phyloP scores from a whole-genome alignment of 805 yeast species.

The Zygosaccharomyces bisporus region DNA sequence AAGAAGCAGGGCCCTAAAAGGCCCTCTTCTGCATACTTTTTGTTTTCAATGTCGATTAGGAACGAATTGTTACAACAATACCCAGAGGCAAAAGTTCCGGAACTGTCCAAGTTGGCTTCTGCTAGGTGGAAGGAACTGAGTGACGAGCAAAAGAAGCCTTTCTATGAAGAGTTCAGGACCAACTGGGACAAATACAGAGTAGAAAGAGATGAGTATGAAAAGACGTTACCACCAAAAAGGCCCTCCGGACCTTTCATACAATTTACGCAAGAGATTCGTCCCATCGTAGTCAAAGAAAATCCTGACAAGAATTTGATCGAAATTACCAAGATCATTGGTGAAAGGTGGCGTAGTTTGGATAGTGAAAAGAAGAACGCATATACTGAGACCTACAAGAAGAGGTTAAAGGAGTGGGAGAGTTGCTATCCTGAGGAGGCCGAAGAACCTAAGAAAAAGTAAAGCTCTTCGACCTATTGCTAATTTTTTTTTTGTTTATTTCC shows the following conservation, averaged over 20 bases:
- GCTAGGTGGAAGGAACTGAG: conserved; percentile 84
- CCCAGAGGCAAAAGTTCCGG: conserved; percentile 39
- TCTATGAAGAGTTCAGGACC: conserved; percentile 50
- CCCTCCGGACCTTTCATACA: conserved; percentile 39
- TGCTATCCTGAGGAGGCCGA: conserved; percentile 33
- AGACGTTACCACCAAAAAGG: conserved; percentile 38
- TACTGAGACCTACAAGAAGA: conserved; percentile 36
- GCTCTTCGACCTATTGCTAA: background rate
- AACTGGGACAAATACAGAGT: conserved; percentile 37
- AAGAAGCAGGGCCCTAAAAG: conserved; percentile 38
- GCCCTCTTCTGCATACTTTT: conserved; percentile 39
- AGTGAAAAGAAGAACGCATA: conserved; percentile 31
- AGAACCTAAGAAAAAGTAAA: conserved; percentile 13
- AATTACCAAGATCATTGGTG: conserved; percentile 31
- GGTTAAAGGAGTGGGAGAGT: conserved; percentile 40
- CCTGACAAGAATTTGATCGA: conserved; percentile 36
- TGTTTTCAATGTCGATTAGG: conserved; percentile 36
- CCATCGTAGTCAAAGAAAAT: conserved; percentile 31
- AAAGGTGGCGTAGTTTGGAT: conserved; percentile 35
- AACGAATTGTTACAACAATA: conserved; percentile 30
- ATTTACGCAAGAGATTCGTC: conserved; percentile 36
- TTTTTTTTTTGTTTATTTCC: conserved; percentile 1
- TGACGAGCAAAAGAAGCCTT: conserved; percentile 74
- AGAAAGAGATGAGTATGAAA: conserved; percentile 36
- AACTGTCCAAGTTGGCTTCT: conserved; percentile 64